Base-by-base conservation (phyloP, 75 land plant genomes). In the Azolla pinnata region DNA sequence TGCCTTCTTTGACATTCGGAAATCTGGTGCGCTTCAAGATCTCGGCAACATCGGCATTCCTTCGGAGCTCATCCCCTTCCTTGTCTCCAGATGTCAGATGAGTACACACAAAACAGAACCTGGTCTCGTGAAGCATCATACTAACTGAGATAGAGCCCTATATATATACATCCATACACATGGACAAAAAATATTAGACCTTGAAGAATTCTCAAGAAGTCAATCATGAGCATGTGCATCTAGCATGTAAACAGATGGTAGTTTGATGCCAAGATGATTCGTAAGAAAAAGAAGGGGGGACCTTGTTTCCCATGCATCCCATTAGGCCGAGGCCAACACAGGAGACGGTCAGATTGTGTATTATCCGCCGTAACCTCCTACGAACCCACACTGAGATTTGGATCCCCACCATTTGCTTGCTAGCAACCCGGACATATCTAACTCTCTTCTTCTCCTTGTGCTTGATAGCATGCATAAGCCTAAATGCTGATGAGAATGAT, bases 241-340 rank as follows among this genome's bases (percentile, higher is more conserved):
- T n/a, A n/a, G n/a, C n/a, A 42, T 26, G 2, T 38, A 2, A 29
- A 46, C 18, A 10, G 18, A 31, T 28, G 25, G 12, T 17, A 4
- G n/a, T 0, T 18, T 42, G 61, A 14, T 17, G 28, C 5, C 5
- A 45, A 52, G 27, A 30, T 29, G 21, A 33, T n/a, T n/a, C n/a
- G n/a, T n/a, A 7, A 62, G 32, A 52, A 31, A 57, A 25, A 34
- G 28, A 29, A 57, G 50, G 31, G n/a, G 18, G 5, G 42, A 90
- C 97, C 92, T 90, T 90, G 63, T 90, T 90, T 23, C 97, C 97
- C 75, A 86, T 72, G 77, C 81, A 90, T 46, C 84, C 91, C 97
- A 90, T 90, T 19, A 90, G 65, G 4, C 97, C 97, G 71, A 81
- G 72, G 26, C 97, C 97, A 74, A 90, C 88, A 20, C 75, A 75